Conservation (phyloP, 257 asterid genomes). For the Nicotiana sylvestris region DNA sequence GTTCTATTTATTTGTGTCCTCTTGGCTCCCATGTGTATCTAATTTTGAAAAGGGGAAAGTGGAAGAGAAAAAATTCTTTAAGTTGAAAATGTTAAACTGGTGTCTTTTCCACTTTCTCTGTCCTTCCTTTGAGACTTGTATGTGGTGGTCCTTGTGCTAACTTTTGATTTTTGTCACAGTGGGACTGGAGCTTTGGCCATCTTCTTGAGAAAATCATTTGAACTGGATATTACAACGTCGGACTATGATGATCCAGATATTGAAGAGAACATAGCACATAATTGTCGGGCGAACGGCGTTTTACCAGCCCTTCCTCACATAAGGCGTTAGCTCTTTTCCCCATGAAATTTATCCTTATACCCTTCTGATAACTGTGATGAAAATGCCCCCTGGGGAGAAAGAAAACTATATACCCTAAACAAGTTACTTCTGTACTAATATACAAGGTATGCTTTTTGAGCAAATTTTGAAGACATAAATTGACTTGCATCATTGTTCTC, state of each 20-base stretch:
- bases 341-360: background rate
- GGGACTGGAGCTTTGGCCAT: constrained; percentile 98
- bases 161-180: constrained; percentile 44
- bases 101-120: background rate
- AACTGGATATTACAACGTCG: constrained; percentile 83
- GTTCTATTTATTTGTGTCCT: background rate
- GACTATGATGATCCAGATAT: constrained; percentile 87
- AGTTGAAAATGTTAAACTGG: background rate
- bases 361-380: background rate
- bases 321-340: constrained; percentile 46
- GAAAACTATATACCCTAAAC: background rate
- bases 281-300: constrained; percentile 68
- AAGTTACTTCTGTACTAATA: background rate
- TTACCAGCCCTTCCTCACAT: constrained; percentile 73
- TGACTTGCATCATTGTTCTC: constrained; percentile 16
- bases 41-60: background rate
- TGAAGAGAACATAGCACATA: constrained; percentile 76
- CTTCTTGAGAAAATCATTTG: constrained; percentile 58
- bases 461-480: background rate
- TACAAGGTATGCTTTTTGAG: background rate
- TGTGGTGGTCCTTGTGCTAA: background rate
- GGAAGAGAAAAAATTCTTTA: background rate
- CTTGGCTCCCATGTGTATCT: background rate
- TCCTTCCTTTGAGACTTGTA: background rate
- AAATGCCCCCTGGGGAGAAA: background rate